Evolutionary conservation across 2,329 filamentous ascomycete genomes (phyloP).

Genomic region (Orbilia brochopaga): DNA sequence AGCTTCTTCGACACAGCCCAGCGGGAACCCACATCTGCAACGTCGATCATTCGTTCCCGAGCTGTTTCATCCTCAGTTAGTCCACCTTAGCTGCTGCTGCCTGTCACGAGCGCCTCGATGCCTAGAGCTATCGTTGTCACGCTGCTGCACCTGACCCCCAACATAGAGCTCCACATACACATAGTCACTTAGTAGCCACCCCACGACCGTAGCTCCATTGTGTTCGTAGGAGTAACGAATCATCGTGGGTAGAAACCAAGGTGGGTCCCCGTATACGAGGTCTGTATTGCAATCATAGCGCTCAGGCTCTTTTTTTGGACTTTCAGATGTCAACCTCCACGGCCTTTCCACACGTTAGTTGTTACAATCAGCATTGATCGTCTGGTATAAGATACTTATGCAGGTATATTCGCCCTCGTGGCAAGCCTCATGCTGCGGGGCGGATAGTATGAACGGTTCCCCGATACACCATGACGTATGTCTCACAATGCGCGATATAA

Average conservation of each 20-base stretch:
- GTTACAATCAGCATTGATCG: not conserved
- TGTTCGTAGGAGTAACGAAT: not conserved
- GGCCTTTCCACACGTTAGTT: not conserved
- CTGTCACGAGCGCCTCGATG: not conserved
- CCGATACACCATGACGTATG: slow-evolving; percentile 44
- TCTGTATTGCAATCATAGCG: not conserved
- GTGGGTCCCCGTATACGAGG: slow-evolving; percentile 47
- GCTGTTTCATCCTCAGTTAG: too few species aligned
- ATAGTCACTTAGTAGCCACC: slow-evolving; percentile 21
- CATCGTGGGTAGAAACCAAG: not conserved
- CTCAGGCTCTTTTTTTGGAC: not conserved
- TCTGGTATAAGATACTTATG: not conserved
- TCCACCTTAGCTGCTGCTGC: not conserved
- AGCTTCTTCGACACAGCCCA: not conserved
- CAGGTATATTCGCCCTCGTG: not conserved
- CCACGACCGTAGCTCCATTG: slow-evolving; percentile 25
- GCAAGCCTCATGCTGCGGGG: not conserved
- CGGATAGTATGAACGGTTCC: slow-evolving; percentile 1
- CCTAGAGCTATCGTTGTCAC: slow-evolving; percentile 12
- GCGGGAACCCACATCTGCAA: slow-evolving; percentile 22
- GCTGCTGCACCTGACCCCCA: slow-evolving; percentile 20
- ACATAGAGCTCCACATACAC: slow-evolving; percentile 6
- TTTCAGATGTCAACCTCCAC: not conserved
- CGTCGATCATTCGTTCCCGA: slow-evolving; percentile 10
- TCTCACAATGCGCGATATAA: slow-evolving; percentile 51